phyloP scores from a whole-genome alignment of 768 basidiomycete species.

The Boletus sensibilis region DNA sequence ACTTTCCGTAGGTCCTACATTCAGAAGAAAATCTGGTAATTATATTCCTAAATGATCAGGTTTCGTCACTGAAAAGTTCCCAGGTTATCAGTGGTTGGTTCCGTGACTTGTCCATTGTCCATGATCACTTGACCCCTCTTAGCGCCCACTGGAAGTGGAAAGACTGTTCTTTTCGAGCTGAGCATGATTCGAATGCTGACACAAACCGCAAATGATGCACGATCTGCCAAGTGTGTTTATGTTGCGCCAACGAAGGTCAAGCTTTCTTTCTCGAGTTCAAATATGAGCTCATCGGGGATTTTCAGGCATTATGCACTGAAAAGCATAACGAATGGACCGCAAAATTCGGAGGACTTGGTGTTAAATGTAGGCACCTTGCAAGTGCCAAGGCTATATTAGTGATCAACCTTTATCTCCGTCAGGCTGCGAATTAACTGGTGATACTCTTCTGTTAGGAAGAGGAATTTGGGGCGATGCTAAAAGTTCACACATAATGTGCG shows the following conservation, averaged over 20 bases:
- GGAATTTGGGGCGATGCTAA: slow-evolving; percentile 74
- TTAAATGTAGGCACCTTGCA: slow-evolving; percentile 57
- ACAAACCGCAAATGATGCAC: slow-evolving; percentile 34
- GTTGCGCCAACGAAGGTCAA: slow-evolving; percentile 88
- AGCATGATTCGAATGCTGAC: slow-evolving; percentile 76
- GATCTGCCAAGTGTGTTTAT: slow-evolving; percentile 74
- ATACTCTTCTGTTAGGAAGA: slow-evolving; percentile 68
- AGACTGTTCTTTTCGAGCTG: slow-evolving; percentile 93
- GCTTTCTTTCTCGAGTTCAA: not conserved
- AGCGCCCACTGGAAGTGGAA: slow-evolving; percentile 97
- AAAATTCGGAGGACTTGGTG: slow-evolving; percentile 74
- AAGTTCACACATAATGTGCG: slow-evolving; percentile 76
- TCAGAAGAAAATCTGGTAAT: slow-evolving; percentile 64
- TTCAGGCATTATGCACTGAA: slow-evolving; percentile 85
- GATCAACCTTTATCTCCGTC: not conserved
- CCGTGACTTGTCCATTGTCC: slow-evolving; percentile 1
- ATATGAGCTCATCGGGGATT: not conserved
- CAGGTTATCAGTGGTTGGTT: slow-evolving; percentile 71
- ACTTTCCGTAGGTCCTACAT: slow-evolving; percentile 48
- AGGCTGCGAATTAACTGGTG: slow-evolving; percentile 93
- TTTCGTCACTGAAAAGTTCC: slow-evolving; percentile 8
- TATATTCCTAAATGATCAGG: not conserved
- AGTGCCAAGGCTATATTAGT: not conserved
- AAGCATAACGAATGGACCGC: slow-evolving; percentile 77
- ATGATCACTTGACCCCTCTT: slow-evolving; percentile 7